Evolutionary conservation across 768 basidiomycete genomes (phyloP).

Genomic region (Crepidotus variabilis): DNA sequence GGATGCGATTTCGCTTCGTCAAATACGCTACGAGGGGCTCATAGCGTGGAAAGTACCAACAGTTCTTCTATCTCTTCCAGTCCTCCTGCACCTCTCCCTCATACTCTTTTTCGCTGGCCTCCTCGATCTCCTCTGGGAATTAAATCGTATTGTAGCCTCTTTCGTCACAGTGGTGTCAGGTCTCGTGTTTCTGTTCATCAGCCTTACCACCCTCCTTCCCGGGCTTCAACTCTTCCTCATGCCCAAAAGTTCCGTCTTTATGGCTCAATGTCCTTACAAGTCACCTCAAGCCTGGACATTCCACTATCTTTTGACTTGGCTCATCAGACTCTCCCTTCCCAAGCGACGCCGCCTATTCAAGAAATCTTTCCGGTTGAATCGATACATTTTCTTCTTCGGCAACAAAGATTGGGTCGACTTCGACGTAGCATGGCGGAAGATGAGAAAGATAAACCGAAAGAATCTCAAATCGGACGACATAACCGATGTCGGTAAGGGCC

Average conservation of each 20-base stretch:
- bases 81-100: constrained; percentile 17
- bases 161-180: constrained; percentile 12
- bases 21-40: constrained; percentile 18
- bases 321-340: neutral
- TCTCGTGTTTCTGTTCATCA: constrained; percentile 8
- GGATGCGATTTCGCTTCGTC: constrained; percentile 14
- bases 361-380: constrained; percentile 1
- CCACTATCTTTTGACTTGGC: constrained; percentile 5
- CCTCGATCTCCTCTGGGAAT: constrained; percentile 16
- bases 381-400: constrained; percentile 7
- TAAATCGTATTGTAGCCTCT: constrained; percentile 12
- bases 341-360: neutral
- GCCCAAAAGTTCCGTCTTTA: constrained; percentile 1
- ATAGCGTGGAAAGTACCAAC: constrained; percentile 17
- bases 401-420: constrained; percentile 11
- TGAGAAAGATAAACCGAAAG: neutral
- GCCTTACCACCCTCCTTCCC: constrained; percentile 10
- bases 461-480: neutral
- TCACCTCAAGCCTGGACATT: constrained; percentile 15
- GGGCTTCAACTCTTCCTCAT: constrained; percentile 10
- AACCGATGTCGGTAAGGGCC: constrained; percentile 6
- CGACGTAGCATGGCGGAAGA: constrained; percentile 6
- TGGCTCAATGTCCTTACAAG: constrained; percentile 13
- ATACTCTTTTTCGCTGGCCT: constrained; percentile 19
- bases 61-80: constrained; percentile 12